These are phyloP conservation scores for Pichia norvegensis DNA, from an alignment of 1,139 yeast genomes.

Conservation along the genomic window DNA sequence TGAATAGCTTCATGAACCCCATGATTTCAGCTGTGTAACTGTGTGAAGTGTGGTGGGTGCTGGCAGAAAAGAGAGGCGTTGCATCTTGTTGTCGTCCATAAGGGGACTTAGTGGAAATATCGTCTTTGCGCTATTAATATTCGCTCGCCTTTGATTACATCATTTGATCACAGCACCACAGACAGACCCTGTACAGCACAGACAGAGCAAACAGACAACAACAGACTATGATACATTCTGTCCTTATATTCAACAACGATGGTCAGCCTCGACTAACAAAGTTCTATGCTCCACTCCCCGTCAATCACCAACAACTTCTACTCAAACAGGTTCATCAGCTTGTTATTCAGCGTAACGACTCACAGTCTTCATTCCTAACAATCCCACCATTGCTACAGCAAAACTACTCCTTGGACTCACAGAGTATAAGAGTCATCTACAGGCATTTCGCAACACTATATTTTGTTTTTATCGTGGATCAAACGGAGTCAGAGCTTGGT, in stretches of 20 bases:
- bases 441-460: slow-evolving; percentile 91
- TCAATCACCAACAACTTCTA: slow-evolving; percentile 64
- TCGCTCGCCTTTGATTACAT: neutral
- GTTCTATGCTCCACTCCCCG: slow-evolving; percentile 86
- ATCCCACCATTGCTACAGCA: slow-evolving; percentile 57
- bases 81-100: neutral
- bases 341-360: slow-evolving; percentile 58
- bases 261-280: slow-evolving; percentile 90
- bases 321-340: slow-evolving; percentile 69
- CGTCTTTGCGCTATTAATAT: too few relatives aligned
- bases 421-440: slow-evolving; percentile 82
- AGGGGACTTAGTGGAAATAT: neutral
- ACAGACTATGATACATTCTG: slow-evolving; percentile 38
- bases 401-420: slow-evolving; percentile 43
- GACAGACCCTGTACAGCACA: too few relatives aligned
- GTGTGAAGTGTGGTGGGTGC: too few relatives aligned
- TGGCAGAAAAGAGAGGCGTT: neutral
- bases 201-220: neutral
- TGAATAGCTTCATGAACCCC: slow-evolving; percentile 20
- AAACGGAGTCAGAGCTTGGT: slow-evolving; percentile 91
- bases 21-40: slow-evolving; percentile 11
- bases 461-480: slow-evolving; percentile 92
- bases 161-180: neutral
- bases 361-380: slow-evolving; percentile 73
- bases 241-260: slow-evolving; percentile 31